Evolutionary conservation across 805 yeast species (phyloP).

Genomic region (Starmera dryadoides): DNA sequence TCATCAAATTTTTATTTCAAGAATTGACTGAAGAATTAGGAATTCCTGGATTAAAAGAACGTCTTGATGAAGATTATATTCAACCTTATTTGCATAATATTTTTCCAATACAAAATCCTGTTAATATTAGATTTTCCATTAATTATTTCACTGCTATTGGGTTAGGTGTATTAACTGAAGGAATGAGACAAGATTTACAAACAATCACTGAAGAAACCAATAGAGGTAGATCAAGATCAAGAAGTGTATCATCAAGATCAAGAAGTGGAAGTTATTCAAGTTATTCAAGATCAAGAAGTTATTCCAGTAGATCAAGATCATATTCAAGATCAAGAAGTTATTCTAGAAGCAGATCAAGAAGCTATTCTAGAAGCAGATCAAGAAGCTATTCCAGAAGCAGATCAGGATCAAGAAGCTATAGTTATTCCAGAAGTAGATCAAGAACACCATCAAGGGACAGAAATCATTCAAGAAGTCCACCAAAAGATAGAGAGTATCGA

Average conservation of each 20-base stretch:
- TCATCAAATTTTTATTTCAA: conserved; percentile 73
- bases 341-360: conserved; percentile 9
- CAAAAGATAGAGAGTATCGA: not conserved
- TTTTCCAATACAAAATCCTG: conserved; percentile 52
- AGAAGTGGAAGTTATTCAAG: conserved; percentile 5
- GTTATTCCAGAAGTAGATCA: conserved; percentile 11
- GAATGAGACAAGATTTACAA: conserved; percentile 56
- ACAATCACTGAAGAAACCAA: conserved; percentile 19
- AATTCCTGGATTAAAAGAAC: conserved; percentile 34
- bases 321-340: conserved; percentile 3
- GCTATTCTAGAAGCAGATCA: conserved; percentile 16
- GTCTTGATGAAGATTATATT: conserved; percentile 47
- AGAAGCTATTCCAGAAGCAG: conserved; percentile 5
- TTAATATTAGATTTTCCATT: conserved; percentile 66
- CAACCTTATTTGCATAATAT: conserved; percentile 45
- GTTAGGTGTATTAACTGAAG: conserved; percentile 74
- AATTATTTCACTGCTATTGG: conserved; percentile 93
- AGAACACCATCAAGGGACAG: conserved; percentile 13
- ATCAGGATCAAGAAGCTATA: conserved; percentile 11
- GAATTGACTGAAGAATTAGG: conserved; percentile 79
- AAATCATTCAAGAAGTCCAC: too few species aligned
- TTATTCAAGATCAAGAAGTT: conserved; percentile 9
- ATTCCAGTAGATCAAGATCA: conserved; percentile 12
- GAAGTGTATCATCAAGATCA: conserved; percentile 18
- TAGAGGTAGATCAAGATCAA: conserved; percentile 6